These are phyloP conservation scores for Coniferiporia weirii DNA, from an alignment of 1,284 basidiomycete species.

Conservation along the genomic window DNA sequence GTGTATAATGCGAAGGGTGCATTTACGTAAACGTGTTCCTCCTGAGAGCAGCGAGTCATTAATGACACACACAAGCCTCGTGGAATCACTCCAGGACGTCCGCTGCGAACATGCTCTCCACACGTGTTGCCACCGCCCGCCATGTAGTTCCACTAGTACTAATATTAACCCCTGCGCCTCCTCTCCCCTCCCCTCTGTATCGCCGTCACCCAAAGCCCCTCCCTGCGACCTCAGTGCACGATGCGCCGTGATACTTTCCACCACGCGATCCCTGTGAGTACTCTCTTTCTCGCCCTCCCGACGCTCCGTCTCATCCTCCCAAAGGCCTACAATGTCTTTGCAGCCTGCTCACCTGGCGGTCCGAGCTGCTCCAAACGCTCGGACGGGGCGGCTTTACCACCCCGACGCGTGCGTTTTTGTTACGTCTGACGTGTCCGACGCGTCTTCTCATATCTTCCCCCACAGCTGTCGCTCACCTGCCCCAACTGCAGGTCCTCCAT, in stretches of 20 bases:
- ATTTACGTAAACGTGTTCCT: too few species aligned
- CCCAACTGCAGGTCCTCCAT: conserved; percentile 15
- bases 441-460: not conserved
- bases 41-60: too few species aligned
- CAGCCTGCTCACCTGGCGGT: conserved; percentile 2
- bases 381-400: conserved; percentile 5
- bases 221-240: not conserved
- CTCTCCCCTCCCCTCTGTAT: not conserved
- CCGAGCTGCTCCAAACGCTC: conserved; percentile 8
- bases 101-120: conserved; percentile 11
- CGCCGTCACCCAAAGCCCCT: conserved; percentile 3
- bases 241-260: conserved; percentile 14
- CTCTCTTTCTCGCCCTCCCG: not conserved
- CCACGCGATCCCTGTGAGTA: conserved; percentile 12
- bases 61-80: conserved; percentile 12
- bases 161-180: not conserved
- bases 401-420: conserved; percentile 14
- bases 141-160: conserved; percentile 13
- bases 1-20: not conserved
- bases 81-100: not conserved
- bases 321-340: conserved; percentile 3
- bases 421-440: not conserved
- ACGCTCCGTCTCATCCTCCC: not conserved
- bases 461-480: conserved; percentile 15
- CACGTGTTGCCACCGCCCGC: conserved; percentile 10